Percentiles rank a stretch among this genome's conserved stretches.
These are phyloP conservation scores for Ceriops decandra DNA, from an alignment of 345 rosid species.

Conservation along the genomic window DNA sequence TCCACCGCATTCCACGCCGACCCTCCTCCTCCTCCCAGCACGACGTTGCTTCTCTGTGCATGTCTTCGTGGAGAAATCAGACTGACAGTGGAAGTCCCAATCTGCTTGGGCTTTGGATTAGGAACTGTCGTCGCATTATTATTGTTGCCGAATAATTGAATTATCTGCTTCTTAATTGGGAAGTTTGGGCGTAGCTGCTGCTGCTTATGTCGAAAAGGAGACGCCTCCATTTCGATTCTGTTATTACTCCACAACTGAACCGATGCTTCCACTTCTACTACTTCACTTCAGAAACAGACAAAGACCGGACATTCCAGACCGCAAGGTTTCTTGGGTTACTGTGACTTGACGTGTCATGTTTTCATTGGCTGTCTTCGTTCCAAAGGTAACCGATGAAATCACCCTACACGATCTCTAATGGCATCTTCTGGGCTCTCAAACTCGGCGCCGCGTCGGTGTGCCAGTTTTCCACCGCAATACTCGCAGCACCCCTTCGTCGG, in stretches of 20 bases:
- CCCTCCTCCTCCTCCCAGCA: no score
- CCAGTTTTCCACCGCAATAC: slow-evolving; percentile 24
- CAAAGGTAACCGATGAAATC: no score
- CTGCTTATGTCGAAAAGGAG: slow-evolving; percentile 1
- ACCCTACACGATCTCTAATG: slow-evolving; percentile 18
- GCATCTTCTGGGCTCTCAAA: slow-evolving; percentile 49
- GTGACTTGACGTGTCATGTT: not conserved
- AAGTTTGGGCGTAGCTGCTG: not conserved
- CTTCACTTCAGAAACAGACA: no score
- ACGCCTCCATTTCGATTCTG: not conserved
- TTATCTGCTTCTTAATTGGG: not conserved
- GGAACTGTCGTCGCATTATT: not conserved
- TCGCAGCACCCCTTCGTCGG: slow-evolving; percentile 32
- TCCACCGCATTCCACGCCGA: slow-evolving; percentile 17
- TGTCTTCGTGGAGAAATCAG: no score
- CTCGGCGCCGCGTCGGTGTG: slow-evolving; percentile 48
- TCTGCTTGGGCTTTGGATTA: no score
- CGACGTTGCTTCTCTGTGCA: no score
- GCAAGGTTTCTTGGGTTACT: not conserved
- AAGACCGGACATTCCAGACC: not conserved
- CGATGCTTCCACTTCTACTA: no score
- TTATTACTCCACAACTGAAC: no score
- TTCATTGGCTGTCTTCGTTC: not conserved
- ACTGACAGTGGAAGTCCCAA: no score
- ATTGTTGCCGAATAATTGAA: not conserved